Conservation (phyloP, 495 filamentous ascomycete genomes). For the Hypoxylon rickii region DNA sequence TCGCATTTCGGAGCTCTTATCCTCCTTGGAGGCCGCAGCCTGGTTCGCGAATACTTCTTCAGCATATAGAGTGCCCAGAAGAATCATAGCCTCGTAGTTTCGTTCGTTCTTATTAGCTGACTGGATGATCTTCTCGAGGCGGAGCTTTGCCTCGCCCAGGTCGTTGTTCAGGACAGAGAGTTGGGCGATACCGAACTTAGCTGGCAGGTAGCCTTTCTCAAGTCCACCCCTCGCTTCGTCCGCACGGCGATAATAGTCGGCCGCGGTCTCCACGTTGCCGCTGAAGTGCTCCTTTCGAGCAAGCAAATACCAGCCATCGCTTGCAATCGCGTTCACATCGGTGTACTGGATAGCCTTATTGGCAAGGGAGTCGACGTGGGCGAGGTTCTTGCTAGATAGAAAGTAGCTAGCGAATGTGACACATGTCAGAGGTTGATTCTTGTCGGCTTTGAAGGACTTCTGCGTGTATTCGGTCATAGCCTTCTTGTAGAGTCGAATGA, state of each 20-base stretch:
- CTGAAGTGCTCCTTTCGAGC: slow-evolving; percentile 84
- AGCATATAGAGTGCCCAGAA: slow-evolving; percentile 87
- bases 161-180: slow-evolving; percentile 83
- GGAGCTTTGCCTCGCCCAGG: slow-evolving; percentile 87
- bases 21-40: slow-evolving; percentile 73
- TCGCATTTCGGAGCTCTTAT: slow-evolving; percentile 78
- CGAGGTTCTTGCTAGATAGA: slow-evolving; percentile 72
- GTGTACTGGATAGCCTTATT: slow-evolving; percentile 93
- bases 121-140: slow-evolving; percentile 90
- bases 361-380: slow-evolving; percentile 81
- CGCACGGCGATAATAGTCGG: slow-evolving; percentile 81
- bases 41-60: slow-evolving; percentile 89
- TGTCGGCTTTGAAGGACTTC: slow-evolving; percentile 93
- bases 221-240: slow-evolving; percentile 87
- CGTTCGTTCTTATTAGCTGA: slow-evolving; percentile 60
- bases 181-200: slow-evolving; percentile 91
- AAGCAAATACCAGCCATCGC: slow-evolving; percentile 94
- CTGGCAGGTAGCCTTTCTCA: slow-evolving; percentile 86
- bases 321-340: slow-evolving; percentile 92
- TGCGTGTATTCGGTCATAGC: slow-evolving; percentile 94
- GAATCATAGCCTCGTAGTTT: slow-evolving; percentile 86
- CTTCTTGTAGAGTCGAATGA: slow-evolving; percentile 81
- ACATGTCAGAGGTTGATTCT: slow-evolving; percentile 87
- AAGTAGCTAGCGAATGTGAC: slow-evolving; percentile 89
- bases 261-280: slow-evolving; percentile 68